phyloP scores from a whole-genome alignment of 2,329 filamentous ascomycete genomes.

The Neonectria coccinea region DNA sequence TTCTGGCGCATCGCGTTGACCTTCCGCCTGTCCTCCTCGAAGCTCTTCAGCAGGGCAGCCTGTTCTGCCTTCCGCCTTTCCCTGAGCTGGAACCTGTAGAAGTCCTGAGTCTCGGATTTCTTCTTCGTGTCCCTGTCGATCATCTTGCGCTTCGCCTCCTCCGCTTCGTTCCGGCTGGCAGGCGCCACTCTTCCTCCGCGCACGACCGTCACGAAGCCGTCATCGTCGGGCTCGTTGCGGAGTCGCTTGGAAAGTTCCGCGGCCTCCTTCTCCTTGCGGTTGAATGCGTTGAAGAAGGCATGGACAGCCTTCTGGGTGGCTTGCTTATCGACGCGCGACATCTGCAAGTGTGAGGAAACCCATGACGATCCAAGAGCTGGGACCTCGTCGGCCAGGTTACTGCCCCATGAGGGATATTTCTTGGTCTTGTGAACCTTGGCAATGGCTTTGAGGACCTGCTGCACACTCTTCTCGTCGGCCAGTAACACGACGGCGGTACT shows the following conservation, averaged over 20 bases:
- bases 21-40: constrained; percentile 80
- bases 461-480: constrained; percentile 83
- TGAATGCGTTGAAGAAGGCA: constrained; percentile 87
- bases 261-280: constrained; percentile 74
- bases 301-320: constrained; percentile 81
- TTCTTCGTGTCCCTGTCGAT: constrained; percentile 73
- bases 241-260: constrained; percentile 71
- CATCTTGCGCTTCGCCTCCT: constrained; percentile 69
- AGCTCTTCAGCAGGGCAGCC: constrained; percentile 74
- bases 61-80: constrained; percentile 83
- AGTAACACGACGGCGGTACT: constrained; percentile 85
- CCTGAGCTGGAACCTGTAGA: constrained; percentile 86
- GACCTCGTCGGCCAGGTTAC: constrained; percentile 66
- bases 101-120: constrained; percentile 75
- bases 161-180: constrained; percentile 77
- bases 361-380: constrained; percentile 68
- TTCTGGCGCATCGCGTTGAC: constrained; percentile 78
- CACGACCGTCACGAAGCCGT: constrained; percentile 94
- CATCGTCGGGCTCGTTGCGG: constrained; percentile 87
- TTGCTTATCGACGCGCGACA: constrained; percentile 76
- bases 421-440: constrained; percentile 71
- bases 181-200: constrained; percentile 81
- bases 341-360: constrained; percentile 74
- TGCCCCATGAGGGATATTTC: constrained; percentile 76
- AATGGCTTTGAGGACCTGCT: constrained; percentile 80